phyloP scores from a whole-genome alignment of 345 rosid species.

The Lumnitzera racemosa region DNA sequence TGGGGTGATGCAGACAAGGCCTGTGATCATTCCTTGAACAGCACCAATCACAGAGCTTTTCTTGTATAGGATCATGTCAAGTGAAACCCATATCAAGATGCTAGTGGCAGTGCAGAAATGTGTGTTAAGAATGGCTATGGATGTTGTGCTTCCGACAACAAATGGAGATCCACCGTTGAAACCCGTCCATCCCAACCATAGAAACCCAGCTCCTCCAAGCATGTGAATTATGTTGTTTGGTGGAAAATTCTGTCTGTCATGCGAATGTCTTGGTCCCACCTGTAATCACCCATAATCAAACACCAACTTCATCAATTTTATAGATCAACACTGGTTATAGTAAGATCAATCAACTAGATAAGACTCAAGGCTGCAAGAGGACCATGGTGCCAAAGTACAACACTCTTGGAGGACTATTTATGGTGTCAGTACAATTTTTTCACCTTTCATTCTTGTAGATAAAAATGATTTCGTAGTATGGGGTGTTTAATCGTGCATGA shows the following conservation, averaged over 20 bases:
- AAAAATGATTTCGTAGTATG: too few relatives aligned
- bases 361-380: too few relatives aligned
- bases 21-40: constrained; percentile 61
- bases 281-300: constrained; percentile 1
- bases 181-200: constrained; percentile 68
- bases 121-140: constrained; percentile 46
- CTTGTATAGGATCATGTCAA: constrained; percentile 48
- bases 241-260: constrained; percentile 51
- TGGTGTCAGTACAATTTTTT: too few relatives aligned
- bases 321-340: neutral
- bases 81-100: constrained; percentile 45
- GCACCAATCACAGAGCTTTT: constrained; percentile 58
- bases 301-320: neutral
- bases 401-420: too few relatives aligned
- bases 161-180: constrained; percentile 63
- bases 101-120: constrained; percentile 53
- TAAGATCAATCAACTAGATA: too few relatives aligned
- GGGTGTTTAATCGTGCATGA: neutral
- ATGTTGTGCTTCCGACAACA: constrained; percentile 18
- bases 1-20: constrained; percentile 66
- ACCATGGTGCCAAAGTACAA: too few relatives aligned
- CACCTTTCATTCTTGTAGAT: too few relatives aligned
- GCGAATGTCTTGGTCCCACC: constrained; percentile 55
- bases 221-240: constrained; percentile 64
- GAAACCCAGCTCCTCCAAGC: constrained; percentile 58